Percentiles rank a stretch among this genome's conserved stretches.
These are phyloP conservation scores for Licmophora abbreviata DNA, from an alignment of 108 stramenopile species.

Conservation along the genomic window DNA sequence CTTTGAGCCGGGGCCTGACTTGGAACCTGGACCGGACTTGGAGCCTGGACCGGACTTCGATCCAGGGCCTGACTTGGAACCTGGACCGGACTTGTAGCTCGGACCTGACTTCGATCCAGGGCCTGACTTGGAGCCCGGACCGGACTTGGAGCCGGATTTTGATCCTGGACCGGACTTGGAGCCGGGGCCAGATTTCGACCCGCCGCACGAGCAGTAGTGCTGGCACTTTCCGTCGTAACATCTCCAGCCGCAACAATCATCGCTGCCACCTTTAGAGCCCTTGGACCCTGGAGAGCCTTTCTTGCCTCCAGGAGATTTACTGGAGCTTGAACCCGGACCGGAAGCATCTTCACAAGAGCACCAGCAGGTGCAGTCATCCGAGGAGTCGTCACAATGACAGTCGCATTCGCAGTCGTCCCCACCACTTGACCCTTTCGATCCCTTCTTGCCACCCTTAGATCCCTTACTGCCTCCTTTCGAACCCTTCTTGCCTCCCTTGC, in stretches of 20 bases:
- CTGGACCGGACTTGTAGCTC: too few relatives aligned
- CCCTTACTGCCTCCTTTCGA: not conserved
- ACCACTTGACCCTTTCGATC: not conserved
- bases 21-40: too few relatives aligned
- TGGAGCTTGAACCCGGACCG: not conserved
- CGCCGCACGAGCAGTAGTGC: not conserved
- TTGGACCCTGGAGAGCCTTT: not conserved
- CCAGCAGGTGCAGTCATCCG: constrained; percentile 7
- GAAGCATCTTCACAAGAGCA: constrained; percentile 2
- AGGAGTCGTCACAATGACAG: not conserved
- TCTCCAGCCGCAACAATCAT: not conserved
- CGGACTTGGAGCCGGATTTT: too few relatives aligned
- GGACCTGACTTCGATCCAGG: too few relatives aligned
- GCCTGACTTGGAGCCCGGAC: too few relatives aligned
- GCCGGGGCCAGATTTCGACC: not conserved
- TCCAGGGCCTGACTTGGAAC: too few relatives aligned
- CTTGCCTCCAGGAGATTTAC: not conserved
- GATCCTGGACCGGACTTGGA: too few relatives aligned
- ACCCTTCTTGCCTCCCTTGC: constrained; percentile 1
- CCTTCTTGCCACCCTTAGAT: constrained; percentile 4
- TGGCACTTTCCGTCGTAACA: not conserved
- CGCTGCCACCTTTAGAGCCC: not conserved
- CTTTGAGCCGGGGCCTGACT: too few relatives aligned
- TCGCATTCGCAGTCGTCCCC: not conserved
- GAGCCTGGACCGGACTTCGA: too few relatives aligned